Base-by-base conservation (phyloP, 2,329 filamentous ascomycete genomes). In the Arthrobotrys sinensis region DNA sequence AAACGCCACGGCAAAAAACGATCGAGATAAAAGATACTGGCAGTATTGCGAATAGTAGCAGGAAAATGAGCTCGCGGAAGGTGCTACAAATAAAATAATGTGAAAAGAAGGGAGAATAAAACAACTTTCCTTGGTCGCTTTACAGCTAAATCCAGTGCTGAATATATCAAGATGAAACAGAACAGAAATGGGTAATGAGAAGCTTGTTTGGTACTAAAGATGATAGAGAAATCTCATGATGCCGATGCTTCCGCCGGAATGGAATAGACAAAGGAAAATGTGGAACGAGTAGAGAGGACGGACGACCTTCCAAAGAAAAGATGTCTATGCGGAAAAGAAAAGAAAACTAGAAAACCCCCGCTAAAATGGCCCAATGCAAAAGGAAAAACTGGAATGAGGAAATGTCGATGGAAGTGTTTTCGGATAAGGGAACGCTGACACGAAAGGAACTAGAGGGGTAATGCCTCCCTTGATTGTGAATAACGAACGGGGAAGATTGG, bases 231-330 rank as follows among this genome's bases (percentile, higher is more conserved):
- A 68, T 53, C 43, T 36, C 57, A 50, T 60, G 36, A 60, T 70
- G 72, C 55, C 21, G 40, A 65, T 52, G 60, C 63, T 76, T 76
- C 50, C 63, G 64, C 71, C 71, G 57, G 62, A 63, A 55, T 34
- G 43, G 43, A 62, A 14, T 5, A 24, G 38, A 77, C 43, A 77
- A 67, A 70, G 14, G 60, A 50, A 78, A 78, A 43, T 50, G 28
- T 38, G 43, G 40, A 55, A 57, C 64, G 24, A 64, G 64, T 24
- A 63, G 32, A 50, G 55, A 70, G 28, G 63, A 64, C 50, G 53
- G 45, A 43, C 32, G 34, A 62, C 67, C 62, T 67, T 72, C 28
- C 16, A 40, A 48, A 48, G 21, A 64, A 32, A 62, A 71, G 55
- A 60, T 60, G 60, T 78, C 63, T 72, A 78, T 78, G 53, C 62